Evolutionary conservation across 2,329 filamentous ascomycete genomes (phyloP).

Genomic region (Dactylella cylindrospora): DNA sequence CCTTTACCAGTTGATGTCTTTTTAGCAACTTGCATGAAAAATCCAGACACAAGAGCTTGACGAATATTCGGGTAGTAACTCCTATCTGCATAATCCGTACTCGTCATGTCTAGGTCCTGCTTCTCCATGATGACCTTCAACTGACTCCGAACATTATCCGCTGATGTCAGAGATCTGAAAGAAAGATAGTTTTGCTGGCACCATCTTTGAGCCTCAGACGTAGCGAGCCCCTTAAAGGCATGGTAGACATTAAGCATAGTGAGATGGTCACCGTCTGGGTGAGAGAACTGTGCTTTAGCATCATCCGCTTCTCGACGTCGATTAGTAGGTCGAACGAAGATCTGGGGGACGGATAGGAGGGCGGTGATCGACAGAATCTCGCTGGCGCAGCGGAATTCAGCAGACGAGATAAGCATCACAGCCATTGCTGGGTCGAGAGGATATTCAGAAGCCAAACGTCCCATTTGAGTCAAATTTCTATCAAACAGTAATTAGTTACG

Average conservation of each 20-base stretch:
- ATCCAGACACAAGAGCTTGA: constrained; percentile 84
- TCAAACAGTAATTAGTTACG: background rate
- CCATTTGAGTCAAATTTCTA: constrained; percentile 76
- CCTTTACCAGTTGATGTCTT: constrained; percentile 83
- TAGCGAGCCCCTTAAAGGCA: constrained; percentile 71
- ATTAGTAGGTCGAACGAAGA: constrained; percentile 83
- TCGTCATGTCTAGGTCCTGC: constrained; percentile 78
- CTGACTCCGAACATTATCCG: constrained; percentile 89
- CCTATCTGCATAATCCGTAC: constrained; percentile 88
- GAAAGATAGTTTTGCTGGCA: constrained; percentile 96
- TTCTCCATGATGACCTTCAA: constrained; percentile 97
- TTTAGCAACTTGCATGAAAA: constrained; percentile 99
- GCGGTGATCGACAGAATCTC: constrained; percentile 95
- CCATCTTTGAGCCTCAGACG: constrained; percentile 74
- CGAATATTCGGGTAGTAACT: constrained; percentile 98
- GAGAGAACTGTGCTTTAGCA: constrained; percentile 93
- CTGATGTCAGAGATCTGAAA: constrained; percentile 81
- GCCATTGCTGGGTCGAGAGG: constrained; percentile 90
- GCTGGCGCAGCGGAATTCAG: constrained; percentile 98
- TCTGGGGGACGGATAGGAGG: constrained; percentile 87
- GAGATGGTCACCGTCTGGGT: constrained; percentile 90
- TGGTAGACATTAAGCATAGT: constrained; percentile 98
- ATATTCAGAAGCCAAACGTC: constrained; percentile 87
- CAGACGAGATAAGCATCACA: constrained; percentile 96
- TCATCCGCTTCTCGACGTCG: constrained; percentile 90